Base-by-base conservation (phyloP, 83 land plant genomes). In the Isoetes engelmannii region DNA sequence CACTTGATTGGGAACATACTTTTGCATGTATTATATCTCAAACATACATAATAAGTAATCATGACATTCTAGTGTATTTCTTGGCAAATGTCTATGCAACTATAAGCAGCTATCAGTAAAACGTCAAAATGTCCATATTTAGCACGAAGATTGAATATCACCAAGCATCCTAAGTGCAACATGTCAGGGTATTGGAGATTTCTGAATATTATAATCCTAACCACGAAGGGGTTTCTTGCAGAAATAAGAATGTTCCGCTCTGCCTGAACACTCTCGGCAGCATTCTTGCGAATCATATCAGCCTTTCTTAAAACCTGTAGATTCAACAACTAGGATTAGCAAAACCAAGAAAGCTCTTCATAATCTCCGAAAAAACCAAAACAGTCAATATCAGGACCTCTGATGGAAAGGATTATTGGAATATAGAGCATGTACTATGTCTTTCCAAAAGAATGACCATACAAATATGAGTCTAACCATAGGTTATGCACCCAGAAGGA, bases 191-290 rank as follows among this genome's bases (percentile, higher is more conserved):
- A 28, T 28, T 28, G 37, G 1, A 28, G 37, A 28, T 28, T 28
- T 28, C n/a, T n/a, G n/a, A n/a, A n/a, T n/a, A n/a, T 28, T 0
- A 51, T 51, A 12, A 51, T 51, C 67, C 95, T 78, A 69, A 94
- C 98, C 92, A 94, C 96, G 82, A 94, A 94, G 49, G 96, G 98
- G 81, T 94, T 94, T 45, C 96, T 88, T 63, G 90, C 97, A 53
- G 96, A 85, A 48, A 94, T 94, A 41, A 94, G 68, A 58, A 94
- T 94, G 76, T 94, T 80, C 45, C 98, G 92, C 69, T 94, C 98
- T 37, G 98, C 98, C 60, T 92, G 81, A 57, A 94, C 95, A 70
- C 97, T 94, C 79, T 94, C 96, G 8, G 90, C 98, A 20, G 98
- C 97, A 82, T 94, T 94, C 74, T 94, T 90, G 0, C 98, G 85